These are phyloP conservation scores for Wickerhamiella kurtzmanii DNA, from an alignment of 805 yeast genomes.

Conservation along the genomic window DNA sequence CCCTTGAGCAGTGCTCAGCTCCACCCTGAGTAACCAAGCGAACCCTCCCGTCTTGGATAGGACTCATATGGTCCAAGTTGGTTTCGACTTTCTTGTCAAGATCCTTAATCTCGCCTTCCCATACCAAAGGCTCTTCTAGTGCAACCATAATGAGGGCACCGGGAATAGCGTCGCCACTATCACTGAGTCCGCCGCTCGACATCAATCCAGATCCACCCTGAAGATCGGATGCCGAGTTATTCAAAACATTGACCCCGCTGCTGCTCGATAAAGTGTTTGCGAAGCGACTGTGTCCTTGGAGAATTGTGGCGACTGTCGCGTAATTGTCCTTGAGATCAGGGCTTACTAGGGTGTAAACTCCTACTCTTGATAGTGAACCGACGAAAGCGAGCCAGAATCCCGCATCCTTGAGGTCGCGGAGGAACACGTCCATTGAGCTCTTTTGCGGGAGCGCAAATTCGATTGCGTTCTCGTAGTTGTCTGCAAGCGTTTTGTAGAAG, in stretches of 20 bases:
- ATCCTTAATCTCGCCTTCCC: constrained; percentile 73
- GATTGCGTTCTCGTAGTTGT: constrained; percentile 60
- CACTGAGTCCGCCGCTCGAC: neutral
- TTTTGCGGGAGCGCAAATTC: constrained; percentile 26
- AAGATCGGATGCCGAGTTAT: neutral
- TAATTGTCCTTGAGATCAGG: constrained; percentile 35
- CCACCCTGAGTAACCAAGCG: constrained; percentile 62
- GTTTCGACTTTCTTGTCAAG: constrained; percentile 26
- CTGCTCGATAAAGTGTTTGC: too few species aligned
- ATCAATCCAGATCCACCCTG: neutral
- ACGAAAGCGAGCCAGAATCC: constrained; percentile 63
- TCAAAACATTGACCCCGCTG: too few species aligned
- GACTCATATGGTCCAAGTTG: constrained; percentile 20
- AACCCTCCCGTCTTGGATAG: constrained; percentile 54
- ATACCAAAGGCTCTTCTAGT: constrained; percentile 71
- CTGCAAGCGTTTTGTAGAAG: constrained; percentile 52
- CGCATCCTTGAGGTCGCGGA: constrained; percentile 38
- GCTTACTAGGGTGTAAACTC: constrained; percentile 71
- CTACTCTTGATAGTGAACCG: constrained; percentile 55
- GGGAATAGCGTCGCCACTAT: constrained; percentile 13
- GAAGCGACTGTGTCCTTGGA: constrained; percentile 25
- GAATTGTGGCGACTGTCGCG: constrained; percentile 20
- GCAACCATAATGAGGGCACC: constrained; percentile 63
- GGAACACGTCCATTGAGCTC: constrained; percentile 32
- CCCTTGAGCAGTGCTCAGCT: constrained; percentile 38